These are phyloP conservation scores for Mucor sp. DNA, from an alignment of 371 early-diverging fungal species.

Conservation along the genomic window DNA sequence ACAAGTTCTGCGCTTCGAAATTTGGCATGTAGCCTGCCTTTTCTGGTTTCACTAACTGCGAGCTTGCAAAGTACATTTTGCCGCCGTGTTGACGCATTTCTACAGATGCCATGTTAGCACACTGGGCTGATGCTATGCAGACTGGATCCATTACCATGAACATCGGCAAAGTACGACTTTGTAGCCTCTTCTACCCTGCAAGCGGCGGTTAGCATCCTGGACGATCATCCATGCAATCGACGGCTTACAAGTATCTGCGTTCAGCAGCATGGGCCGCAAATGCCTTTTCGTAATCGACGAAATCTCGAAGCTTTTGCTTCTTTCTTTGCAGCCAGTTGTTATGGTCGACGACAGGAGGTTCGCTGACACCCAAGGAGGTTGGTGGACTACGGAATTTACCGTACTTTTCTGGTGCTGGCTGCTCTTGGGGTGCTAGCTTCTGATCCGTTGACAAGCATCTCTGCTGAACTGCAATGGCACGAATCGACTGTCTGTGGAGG, in stretches of 20 bases:
- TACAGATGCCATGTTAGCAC: slow-evolving; percentile 5
- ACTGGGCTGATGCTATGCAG: background rate
- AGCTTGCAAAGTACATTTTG: slow-evolving; percentile 68
- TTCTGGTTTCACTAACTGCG: slow-evolving; percentile 50
- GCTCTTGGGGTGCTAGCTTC: slow-evolving; percentile 1
- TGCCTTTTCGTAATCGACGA: slow-evolving; percentile 54
- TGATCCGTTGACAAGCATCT: slow-evolving; percentile 9
- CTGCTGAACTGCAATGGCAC: background rate
- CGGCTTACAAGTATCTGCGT: slow-evolving; percentile 57
- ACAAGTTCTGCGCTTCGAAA: slow-evolving; percentile 60
- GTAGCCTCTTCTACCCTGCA: slow-evolving; percentile 58
- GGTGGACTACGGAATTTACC: slow-evolving; percentile 36
- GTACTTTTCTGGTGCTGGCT: slow-evolving; percentile 17
- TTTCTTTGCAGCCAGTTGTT: slow-evolving; percentile 41
- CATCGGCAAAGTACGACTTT: slow-evolving; percentile 71
- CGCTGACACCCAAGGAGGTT: slow-evolving; percentile 33
- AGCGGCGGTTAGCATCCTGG: background rate
- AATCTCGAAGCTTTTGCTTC: slow-evolving; percentile 44
- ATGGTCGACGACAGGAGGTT: slow-evolving; percentile 45
- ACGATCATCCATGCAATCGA: background rate
- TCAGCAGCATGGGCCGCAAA: slow-evolving; percentile 57
- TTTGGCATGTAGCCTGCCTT: slow-evolving; percentile 75
- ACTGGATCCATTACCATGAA: slow-evolving; percentile 49
- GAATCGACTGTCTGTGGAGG: background rate
- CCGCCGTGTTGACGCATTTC: slow-evolving; percentile 67